Base-by-base conservation (phyloP, 345 rosid species). In the Gossypium rotundifolium region DNA sequence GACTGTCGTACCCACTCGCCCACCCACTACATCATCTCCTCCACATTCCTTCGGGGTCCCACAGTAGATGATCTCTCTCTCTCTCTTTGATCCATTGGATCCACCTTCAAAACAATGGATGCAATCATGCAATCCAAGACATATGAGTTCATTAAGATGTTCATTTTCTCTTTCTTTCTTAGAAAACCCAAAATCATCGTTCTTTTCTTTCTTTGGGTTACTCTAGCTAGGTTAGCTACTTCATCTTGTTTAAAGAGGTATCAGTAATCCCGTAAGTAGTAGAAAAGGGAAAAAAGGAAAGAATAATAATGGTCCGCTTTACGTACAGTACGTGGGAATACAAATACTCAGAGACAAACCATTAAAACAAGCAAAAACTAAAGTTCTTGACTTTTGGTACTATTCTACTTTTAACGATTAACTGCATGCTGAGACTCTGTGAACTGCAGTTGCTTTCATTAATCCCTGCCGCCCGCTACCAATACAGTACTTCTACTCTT, bases 371-470 rank as follows among this genome's bases (percentile, higher is more conserved):
- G 61, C n/a, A 70, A 52, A 53, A 70, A 70, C 62, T 70, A 75
- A 65, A 79, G 82, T 65, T 79, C 11, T 79, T 42, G 65, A 38
- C 64, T 72, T 71, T 48, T 40, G 54, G 33, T 75, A 75, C 73
- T 46, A 14, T 23, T 59, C 63, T 64, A 75, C 82, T 79, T 75
- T 79, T 71, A 71, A 58, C 79, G 79, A 58, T 45, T 20, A 72
- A 68, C 76, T 64, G 78, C 27, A 33, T 64, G 14, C 20, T 57
- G 27, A 74, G 33, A 52, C 33, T 16, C 17, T 57, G 49, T 61
- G 27, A 27, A 58, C 51, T 70, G 11, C 78, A 62, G 54, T 64
- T 58, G 69, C 71, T 78, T 74, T 63, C 77, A 40, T 53, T 62
- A 58, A 58, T 66, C 49, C 29, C 49, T 63, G 57, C 38, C 68